phyloP scores from a whole-genome alignment of 345 rosid genomes.

The Durio zibethinus region DNA sequence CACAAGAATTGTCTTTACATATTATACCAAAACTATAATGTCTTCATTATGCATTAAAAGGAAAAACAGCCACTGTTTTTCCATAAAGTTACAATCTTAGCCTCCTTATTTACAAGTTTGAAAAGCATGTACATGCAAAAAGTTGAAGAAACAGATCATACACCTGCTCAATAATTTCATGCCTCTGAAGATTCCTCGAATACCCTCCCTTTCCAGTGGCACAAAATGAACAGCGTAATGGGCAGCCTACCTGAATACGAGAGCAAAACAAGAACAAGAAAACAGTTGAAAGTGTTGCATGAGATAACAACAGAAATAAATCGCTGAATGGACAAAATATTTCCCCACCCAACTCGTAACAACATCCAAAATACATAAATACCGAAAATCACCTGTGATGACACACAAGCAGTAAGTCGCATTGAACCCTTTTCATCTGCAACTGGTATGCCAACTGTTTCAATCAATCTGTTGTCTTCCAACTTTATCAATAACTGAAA shows the following conservation, averaged over 20 bases:
- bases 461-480: conserved; percentile 84
- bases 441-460: conserved; percentile 96
- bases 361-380: not conserved
- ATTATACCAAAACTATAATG: conserved; percentile 8
- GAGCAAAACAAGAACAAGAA: conserved; percentile 7
- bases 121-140: not conserved
- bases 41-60: not conserved
- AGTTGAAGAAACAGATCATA: not conserved
- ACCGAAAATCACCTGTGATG: conserved; percentile 68
- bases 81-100: not conserved
- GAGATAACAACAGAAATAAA: not conserved
- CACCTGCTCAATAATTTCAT: conserved; percentile 95
- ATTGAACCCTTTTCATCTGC: conserved; percentile 69
- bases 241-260: conserved; percentile 81
- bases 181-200: conserved; percentile 83
- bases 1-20: conserved; percentile 7
- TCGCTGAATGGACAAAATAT: not conserved
- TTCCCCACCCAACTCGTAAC: not conserved
- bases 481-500: conserved; percentile 71
- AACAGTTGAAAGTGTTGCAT: not conserved
- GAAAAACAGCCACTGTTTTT: not conserved
- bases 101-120: not conserved
- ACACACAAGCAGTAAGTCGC: conserved; percentile 93
- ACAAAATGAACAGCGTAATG: conserved; percentile 94
- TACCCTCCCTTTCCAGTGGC: conserved; percentile 98